Evolutionary conservation across 73 alveolate genomes (phyloP).

Genomic region (Paramecium biaurelia): DNA sequence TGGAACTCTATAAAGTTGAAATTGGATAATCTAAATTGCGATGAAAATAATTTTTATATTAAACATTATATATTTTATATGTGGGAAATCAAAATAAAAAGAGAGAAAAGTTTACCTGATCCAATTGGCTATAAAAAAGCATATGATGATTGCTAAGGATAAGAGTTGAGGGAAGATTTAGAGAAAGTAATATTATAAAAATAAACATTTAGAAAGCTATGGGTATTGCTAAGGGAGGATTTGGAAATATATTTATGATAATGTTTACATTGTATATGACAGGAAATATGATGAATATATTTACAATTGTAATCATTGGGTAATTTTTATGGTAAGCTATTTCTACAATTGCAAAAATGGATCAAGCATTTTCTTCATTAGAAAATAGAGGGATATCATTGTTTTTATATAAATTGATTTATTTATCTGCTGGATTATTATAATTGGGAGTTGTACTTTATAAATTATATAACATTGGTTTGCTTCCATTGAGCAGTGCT

Average conservation of each 20-base stretch:
- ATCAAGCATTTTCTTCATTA: background rate
- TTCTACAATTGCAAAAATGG: background rate
- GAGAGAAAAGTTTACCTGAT: background rate
- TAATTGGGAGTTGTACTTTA: background rate
- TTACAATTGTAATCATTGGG: conserved; percentile 1
- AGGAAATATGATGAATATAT: conserved; percentile 5
- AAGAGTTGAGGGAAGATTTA: conserved; percentile 12
- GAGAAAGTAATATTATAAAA: background rate
- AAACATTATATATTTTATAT: background rate
- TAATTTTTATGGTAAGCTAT: background rate
- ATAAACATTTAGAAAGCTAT: background rate
- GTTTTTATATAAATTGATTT: background rate
- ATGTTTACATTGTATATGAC: conserved; percentile 17
- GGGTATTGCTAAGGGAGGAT: conserved; percentile 25
- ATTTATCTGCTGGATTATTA: conserved; percentile 5
- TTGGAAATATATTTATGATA: background rate
- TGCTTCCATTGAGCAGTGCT: conserved; percentile 25
- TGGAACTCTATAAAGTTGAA: conserved; percentile 10
- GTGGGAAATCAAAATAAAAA: conserved; percentile 40
- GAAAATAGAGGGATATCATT: conserved; percentile 25
- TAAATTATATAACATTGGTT: conserved; percentile 12
- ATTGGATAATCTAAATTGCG: background rate
- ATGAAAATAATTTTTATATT: background rate
- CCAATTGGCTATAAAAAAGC: conserved; percentile 27
- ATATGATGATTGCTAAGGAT: conserved; percentile 29